Evolutionary conservation across 73 alveolate species (phyloP).

Genomic region (Stentor coeruleus): DNA sequence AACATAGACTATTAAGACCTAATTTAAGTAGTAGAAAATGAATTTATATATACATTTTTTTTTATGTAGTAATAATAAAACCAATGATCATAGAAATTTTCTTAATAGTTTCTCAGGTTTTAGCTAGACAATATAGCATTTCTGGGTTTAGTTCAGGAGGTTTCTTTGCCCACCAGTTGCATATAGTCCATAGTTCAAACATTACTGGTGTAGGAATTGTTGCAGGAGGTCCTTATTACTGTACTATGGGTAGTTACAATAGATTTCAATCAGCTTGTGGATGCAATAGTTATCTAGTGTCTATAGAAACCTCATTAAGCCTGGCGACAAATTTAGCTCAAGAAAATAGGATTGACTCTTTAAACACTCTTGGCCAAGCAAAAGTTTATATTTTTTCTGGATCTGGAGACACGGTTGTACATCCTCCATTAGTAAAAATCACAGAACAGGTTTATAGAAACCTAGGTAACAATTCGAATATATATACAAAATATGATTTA

Average conservation of each 20-base stretch:
- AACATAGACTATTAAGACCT: neutral
- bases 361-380: slow-evolving; percentile 5
- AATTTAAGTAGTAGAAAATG: no score
- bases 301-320: neutral
- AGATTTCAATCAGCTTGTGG: slow-evolving; percentile 28
- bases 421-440: slow-evolving; percentile 28
- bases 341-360: slow-evolving; percentile 29
- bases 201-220: slow-evolving; percentile 48
- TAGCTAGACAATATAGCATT: slow-evolving; percentile 28
- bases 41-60: neutral
- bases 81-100: neutral
- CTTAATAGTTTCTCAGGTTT: neutral
- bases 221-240: slow-evolving; percentile 64
- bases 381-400: slow-evolving; percentile 44
- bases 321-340: slow-evolving; percentile 27
- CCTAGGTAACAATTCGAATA: slow-evolving; percentile 23
- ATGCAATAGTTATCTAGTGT: slow-evolving; percentile 26
- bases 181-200: slow-evolving; percentile 34
- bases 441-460: slow-evolving; percentile 3
- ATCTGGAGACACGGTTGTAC: slow-evolving; percentile 32
- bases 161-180: slow-evolving; percentile 55
- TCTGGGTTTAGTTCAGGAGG: slow-evolving; percentile 61
- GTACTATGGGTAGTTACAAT: slow-evolving; percentile 36
- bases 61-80: no score
- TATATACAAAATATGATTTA: slow-evolving; percentile 7